phyloP scores from a whole-genome alignment of 2,329 filamentous ascomycete genomes.

The Xylariaceae sp. region DNA sequence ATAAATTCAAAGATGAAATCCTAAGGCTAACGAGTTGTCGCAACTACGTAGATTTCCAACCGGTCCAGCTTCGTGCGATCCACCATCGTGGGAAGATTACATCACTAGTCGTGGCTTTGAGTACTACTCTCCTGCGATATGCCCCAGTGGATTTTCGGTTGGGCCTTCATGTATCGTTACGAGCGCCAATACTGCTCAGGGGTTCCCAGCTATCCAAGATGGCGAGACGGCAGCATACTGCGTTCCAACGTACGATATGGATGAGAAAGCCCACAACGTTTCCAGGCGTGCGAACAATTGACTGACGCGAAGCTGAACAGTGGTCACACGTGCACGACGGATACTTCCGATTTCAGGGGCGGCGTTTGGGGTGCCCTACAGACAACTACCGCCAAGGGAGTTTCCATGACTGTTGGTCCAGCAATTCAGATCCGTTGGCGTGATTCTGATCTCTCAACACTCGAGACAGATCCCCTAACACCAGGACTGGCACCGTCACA shows the following conservation, averaged over 20 bases:
- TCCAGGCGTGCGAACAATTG: neutral
- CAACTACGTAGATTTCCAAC: slow-evolving; percentile 24
- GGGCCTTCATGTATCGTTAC: slow-evolving; percentile 19
- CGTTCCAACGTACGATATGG: slow-evolving; percentile 25
- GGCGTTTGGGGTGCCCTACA: slow-evolving; percentile 18
- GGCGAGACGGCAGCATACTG: slow-evolving; percentile 26
- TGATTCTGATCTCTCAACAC: slow-evolving; percentile 17
- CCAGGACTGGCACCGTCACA: slow-evolving; percentile 12
- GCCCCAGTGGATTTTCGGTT: slow-evolving; percentile 21
- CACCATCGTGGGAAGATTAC: slow-evolving; percentile 34
- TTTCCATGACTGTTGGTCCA: slow-evolving; percentile 18
- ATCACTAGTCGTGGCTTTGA: slow-evolving; percentile 33
- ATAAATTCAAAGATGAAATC: too few relatives aligned
- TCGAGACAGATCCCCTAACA: slow-evolving; percentile 24
- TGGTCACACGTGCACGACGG: slow-evolving; percentile 38
- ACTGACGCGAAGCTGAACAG: slow-evolving; percentile 14
- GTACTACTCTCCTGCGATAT: slow-evolving; percentile 26
- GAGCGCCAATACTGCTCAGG: slow-evolving; percentile 27
- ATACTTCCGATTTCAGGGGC: slow-evolving; percentile 26
- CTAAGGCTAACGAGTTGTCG: too few relatives aligned
- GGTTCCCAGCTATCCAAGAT: slow-evolving; percentile 19
- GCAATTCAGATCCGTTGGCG: slow-evolving; percentile 26
- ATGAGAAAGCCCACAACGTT: neutral
- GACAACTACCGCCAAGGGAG: slow-evolving; percentile 20
- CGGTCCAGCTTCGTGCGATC: slow-evolving; percentile 32